Percentiles rank a stretch among this genome's conserved stretches.
These are phyloP conservation scores for Vararia minispora DNA, from an alignment of 768 basidiomycete genomes.

Conservation along the genomic window DNA sequence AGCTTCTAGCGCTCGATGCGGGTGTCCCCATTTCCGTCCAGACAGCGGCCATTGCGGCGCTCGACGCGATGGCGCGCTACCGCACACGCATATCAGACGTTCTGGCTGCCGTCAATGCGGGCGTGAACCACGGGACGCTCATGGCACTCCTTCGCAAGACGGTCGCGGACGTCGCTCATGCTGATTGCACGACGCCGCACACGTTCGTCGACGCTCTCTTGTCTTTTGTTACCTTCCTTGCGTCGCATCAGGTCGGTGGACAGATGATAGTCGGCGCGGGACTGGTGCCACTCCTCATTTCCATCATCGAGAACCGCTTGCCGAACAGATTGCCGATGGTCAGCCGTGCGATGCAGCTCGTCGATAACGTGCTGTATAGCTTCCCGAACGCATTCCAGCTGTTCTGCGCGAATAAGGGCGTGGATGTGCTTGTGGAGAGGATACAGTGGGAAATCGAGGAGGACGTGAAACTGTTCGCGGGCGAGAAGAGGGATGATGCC, in stretches of 20 bases:
- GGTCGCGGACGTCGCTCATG: constrained; percentile 56
- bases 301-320: constrained; percentile 72
- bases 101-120: constrained; percentile 82
- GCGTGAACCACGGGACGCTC: constrained; percentile 90
- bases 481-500: constrained; percentile 42
- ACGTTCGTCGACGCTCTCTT: constrained; percentile 77
- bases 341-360: constrained; percentile 83
- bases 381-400: constrained; percentile 80
- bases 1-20: constrained; percentile 74
- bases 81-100: constrained; percentile 79
- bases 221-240: constrained; percentile 78
- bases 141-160: constrained; percentile 84
- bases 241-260: constrained; percentile 75
- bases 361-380: constrained; percentile 88
- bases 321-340: constrained; percentile 62
- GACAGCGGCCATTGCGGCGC: constrained; percentile 75
- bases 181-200: constrained; percentile 56
- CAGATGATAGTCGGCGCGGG: constrained; percentile 96
- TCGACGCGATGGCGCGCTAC: constrained; percentile 86
- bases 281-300: constrained; percentile 78
- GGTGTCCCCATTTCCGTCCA: constrained; percentile 64
- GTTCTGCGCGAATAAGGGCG: constrained; percentile 76
- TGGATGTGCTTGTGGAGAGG: constrained; percentile 74
- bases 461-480: constrained; percentile 25
- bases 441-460: constrained; percentile 36